phyloP scores from a whole-genome alignment of 2,329 filamentous ascomycete species.

The Neocatenulostroma microsporum region DNA sequence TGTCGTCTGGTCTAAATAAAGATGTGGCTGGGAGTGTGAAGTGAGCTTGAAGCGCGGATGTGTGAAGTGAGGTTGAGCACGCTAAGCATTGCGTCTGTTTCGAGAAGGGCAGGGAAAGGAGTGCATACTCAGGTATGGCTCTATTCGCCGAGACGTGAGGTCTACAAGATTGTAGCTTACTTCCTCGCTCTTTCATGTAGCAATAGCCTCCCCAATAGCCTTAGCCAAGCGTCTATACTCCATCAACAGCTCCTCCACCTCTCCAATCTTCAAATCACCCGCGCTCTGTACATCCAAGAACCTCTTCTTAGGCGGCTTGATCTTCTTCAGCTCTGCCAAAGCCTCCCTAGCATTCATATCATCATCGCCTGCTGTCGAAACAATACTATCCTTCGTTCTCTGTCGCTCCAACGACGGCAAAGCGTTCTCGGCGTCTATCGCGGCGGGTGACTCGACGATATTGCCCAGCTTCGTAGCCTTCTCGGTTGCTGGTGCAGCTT shows the following conservation, averaged over 20 bases:
- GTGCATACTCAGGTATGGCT: too few relatives aligned
- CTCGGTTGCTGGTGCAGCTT: constrained; percentile 19
- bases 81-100: too few relatives aligned
- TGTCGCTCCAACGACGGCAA: constrained; percentile 6
- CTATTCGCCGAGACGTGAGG: too few relatives aligned
- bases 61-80: too few relatives aligned
- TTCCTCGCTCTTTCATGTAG: constrained; percentile 3
- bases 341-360: constrained; percentile 36
- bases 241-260: constrained; percentile 39
- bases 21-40: too few relatives aligned
- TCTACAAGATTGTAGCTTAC: too few relatives aligned
- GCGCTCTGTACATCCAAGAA: constrained; percentile 42
- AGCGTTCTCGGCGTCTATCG: constrained; percentile 5
- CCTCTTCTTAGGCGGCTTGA: constrained; percentile 39
- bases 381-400: constrained; percentile 2
- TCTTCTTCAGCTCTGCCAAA: constrained; percentile 38
- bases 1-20: too few relatives aligned
- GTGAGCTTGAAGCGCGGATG: too few relatives aligned
- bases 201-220: constrained; percentile 37
- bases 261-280: constrained; percentile 39
- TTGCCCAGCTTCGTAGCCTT: constrained; percentile 21
- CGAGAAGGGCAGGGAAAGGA: too few relatives aligned
- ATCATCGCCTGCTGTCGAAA: constrained; percentile 13
- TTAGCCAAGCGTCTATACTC: constrained; percentile 36
- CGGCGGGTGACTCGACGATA: constrained; percentile 20